Base-by-base conservation (phyloP, 164 flowering plant genomes). In the Saururus chinensis region DNA sequence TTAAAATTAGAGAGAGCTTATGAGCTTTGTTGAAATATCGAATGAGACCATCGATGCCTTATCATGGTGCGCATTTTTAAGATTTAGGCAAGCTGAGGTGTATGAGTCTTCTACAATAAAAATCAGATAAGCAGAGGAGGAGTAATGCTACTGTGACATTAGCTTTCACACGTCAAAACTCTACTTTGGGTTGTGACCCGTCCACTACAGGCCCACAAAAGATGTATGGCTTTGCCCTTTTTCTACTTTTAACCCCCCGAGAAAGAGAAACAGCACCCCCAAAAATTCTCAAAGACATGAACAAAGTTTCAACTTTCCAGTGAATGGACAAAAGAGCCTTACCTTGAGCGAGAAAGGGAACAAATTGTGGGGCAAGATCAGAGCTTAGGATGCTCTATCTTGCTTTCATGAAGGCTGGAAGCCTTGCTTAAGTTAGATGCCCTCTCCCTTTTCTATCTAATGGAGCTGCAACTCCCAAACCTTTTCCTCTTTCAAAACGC, bases 351-450 rank as follows among this genome's bases (percentile, higher is more conserved):
- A 55, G 35, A 11, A 13, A 24, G 35, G 49, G 14, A 45, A 12
- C 2, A 12, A 12, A 12, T 45, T 45, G 49, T 45, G 49, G 14
- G 49, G 49, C 5, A 4, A 17, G 40, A 17, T 30, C 37, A 11
- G 12, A 48, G 49, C 73, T 41, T 67, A 7, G 74, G 74, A 71
- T 71, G 60, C 74, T 60, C 59, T 64, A 51, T 56, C 60, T 26
- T 61, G 53, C 40, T 51, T 66, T 57, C 60, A 60, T 57, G 25
- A 45, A 61, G 61, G n/a, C n/a, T n/a, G n/a, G n/a, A n/a, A n/a
- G n/a, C 37, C 9, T 64, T 25, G 14, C 57, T 49, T 70, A 1
- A 64, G 48, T 7, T 59, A 40, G 30, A 53, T 49, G 16, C 25
- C 61, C 35, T 64, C 64, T 69, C 60, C 57, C 59, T 64, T 56